phyloP scores from a whole-genome alignment of 805 yeast species.

The Kuraishia cidri region DNA sequence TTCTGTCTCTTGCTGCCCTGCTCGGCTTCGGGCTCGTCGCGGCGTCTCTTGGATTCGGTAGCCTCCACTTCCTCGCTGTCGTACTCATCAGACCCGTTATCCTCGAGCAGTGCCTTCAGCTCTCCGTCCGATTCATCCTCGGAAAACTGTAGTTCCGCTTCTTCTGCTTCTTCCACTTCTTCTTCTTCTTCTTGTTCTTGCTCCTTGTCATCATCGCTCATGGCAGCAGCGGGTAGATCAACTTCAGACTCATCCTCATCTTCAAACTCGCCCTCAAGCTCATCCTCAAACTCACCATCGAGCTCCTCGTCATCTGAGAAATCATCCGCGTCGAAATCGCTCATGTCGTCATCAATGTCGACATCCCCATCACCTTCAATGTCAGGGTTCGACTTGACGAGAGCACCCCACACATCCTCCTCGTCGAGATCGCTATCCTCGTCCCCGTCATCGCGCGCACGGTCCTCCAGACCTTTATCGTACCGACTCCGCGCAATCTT shows the following conservation, averaged over 20 bases:
- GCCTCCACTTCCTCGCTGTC: conserved; percentile 13
- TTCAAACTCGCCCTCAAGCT: conserved; percentile 18
- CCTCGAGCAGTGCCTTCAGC: conserved; percentile 6
- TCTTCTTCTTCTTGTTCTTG: conserved; percentile 19
- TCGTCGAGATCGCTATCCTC: conserved; percentile 40
- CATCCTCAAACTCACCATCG: conserved; percentile 16
- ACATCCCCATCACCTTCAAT: conserved; percentile 37
- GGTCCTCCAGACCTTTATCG: conserved; percentile 33
- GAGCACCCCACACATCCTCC: conserved; percentile 51
- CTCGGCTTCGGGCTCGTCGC: conserved; percentile 13
- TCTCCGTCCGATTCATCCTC: conserved; percentile 7
- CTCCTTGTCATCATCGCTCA: conserved; percentile 22
- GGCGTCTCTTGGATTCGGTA: conserved; percentile 18
- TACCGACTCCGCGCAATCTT: conserved; percentile 21
- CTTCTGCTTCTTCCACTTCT: conserved; percentile 13
- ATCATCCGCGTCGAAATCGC: conserved; percentile 23
- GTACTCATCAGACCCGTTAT: conserved; percentile 12
- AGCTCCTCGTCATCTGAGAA: conserved; percentile 12
- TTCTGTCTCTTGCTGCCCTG: conserved; percentile 22
- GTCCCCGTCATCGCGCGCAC: conserved; percentile 32
- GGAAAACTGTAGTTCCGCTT: no score
- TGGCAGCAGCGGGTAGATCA: no score
- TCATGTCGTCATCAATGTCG: conserved; percentile 28
- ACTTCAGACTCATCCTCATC: conserved; percentile 24
- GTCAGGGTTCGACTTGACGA: conserved; percentile 48